These are phyloP conservation scores for Austroboletus eburneus DNA, from an alignment of 768 basidiomycete species.

Conservation along the genomic window DNA sequence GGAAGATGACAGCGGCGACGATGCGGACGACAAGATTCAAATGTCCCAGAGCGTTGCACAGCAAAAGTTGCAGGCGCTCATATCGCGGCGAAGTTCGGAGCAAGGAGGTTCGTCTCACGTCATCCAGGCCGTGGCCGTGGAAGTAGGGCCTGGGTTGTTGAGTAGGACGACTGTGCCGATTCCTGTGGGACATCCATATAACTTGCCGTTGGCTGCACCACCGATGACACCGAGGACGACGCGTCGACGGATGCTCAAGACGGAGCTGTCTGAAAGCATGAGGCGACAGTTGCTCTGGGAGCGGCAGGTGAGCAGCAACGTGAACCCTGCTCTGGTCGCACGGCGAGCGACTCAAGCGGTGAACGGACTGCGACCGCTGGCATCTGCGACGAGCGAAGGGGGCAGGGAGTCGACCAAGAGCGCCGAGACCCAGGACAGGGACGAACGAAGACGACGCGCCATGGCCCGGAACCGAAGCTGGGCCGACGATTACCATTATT, in stretches of 20 bases:
- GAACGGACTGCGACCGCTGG: conserved; percentile 32
- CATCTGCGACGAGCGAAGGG: conserved; percentile 25
- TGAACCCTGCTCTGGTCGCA: conserved; percentile 39
- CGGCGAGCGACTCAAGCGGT: conserved; percentile 27
- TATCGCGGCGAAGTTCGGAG: conserved; percentile 41
- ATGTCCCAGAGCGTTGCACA: conserved; percentile 68
- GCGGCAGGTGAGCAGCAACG: conserved; percentile 55
- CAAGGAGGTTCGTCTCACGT: conserved; percentile 17
- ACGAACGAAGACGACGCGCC: conserved; percentile 41
- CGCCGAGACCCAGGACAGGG: conserved; percentile 33
- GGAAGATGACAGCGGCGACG: conserved; percentile 58
- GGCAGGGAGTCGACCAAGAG: conserved; percentile 11
- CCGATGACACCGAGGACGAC: conserved; percentile 86
- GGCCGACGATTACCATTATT: conserved; percentile 63
- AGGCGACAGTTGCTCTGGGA: conserved; percentile 81
- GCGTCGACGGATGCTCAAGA: conserved; percentile 75
- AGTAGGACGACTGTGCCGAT: conserved; percentile 47
- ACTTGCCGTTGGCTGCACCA: conserved; percentile 58
- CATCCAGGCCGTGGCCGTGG: conserved; percentile 15
- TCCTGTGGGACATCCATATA: conserved; percentile 63
- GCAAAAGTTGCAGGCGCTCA: conserved; percentile 57
- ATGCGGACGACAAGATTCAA: conserved; percentile 48
- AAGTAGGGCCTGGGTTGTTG: conserved; percentile 17
- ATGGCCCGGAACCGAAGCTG: conserved; percentile 63
- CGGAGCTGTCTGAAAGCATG: conserved; percentile 82